A percentile compares a stretch with the other conserved stretches of the same genome.
Evolutionary conservation across 805 yeast species (phyloP).

Genomic region (Starmerella tilneyi): DNA sequence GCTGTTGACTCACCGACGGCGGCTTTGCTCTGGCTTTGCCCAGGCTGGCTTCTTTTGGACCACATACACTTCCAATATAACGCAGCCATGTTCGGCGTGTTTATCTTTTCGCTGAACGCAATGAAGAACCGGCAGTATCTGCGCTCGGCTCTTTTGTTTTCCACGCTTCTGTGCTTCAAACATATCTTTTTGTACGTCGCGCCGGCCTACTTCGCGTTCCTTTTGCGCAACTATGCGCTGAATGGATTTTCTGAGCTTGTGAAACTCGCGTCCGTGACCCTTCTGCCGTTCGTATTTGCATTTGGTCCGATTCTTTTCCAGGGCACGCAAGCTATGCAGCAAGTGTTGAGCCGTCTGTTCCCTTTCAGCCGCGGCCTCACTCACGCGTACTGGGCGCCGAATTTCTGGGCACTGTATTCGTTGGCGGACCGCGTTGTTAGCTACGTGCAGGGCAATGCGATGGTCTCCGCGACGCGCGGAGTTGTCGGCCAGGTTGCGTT

Average conservation of each 20-base stretch:
- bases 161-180: slow-evolving; percentile 77
- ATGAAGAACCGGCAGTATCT: slow-evolving; percentile 52
- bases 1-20: slow-evolving; percentile 42
- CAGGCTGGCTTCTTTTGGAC: slow-evolving; percentile 83
- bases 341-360: slow-evolving; percentile 60
- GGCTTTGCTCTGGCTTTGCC: slow-evolving; percentile 71
- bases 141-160: slow-evolving; percentile 50
- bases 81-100: slow-evolving; percentile 80
- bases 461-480: slow-evolving; percentile 60
- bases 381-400: slow-evolving; percentile 99
- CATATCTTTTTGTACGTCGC: slow-evolving; percentile 89
- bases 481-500: slow-evolving; percentile 85
- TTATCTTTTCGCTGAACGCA: slow-evolving; percentile 61
- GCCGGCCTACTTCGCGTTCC: slow-evolving; percentile 79
- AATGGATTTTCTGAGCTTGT: slow-evolving; percentile 46
- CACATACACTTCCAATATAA: slow-evolving; percentile 97
- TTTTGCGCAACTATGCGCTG: slow-evolving; percentile 52
- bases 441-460: slow-evolving; percentile 25
- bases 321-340: slow-evolving; percentile 58
- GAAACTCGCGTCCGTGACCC: slow-evolving; percentile 51
- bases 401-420: slow-evolving; percentile 91
- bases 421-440: slow-evolving; percentile 61
- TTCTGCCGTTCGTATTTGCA: slow-evolving; percentile 53
- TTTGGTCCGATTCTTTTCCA: slow-evolving; percentile 52
- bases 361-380: slow-evolving; percentile 93